Evolutionary conservation across 2,329 filamentous ascomycete genomes (phyloP).

Genomic region (Aureobasidium subglaciale): DNA sequence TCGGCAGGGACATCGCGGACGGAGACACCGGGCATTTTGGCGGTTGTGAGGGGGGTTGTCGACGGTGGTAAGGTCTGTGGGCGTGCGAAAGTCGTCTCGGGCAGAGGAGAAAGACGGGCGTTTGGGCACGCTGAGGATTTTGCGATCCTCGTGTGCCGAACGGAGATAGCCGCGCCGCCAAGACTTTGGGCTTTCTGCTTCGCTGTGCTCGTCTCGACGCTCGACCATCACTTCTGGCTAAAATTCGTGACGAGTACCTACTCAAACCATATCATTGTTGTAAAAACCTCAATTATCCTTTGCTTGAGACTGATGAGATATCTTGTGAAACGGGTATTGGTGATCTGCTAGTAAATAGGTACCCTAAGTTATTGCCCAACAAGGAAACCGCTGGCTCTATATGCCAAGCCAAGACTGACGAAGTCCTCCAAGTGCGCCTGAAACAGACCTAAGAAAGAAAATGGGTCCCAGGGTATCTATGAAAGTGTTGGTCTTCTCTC

Average conservation of each 20-base stretch:
- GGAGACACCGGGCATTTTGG: conserved; percentile 73
- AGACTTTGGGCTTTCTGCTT: background rate
- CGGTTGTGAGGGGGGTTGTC: conserved; percentile 36
- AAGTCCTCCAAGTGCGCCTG: background rate
- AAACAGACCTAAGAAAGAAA: background rate
- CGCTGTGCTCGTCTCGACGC: background rate
- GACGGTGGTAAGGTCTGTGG: conserved; percentile 13
- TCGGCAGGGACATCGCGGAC: conserved; percentile 49
- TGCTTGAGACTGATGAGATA: no score
- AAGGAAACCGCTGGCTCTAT: background rate
- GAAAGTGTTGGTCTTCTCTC: conserved; percentile 24
- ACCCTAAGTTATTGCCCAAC: background rate
- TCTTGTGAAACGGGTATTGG: no score
- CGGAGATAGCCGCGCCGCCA: conserved; percentile 1
- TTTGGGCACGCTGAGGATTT: background rate
- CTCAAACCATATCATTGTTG: no score
- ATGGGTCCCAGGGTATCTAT: background rate
- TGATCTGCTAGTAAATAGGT: no score
- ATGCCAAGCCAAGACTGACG: background rate
- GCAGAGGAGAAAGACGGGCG: background rate
- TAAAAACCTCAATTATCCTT: no score
- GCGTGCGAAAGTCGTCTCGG: conserved; percentile 9
- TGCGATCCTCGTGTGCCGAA: conserved; percentile 9
- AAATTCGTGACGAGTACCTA: no score
- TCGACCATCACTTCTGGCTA: background rate